Base-by-base conservation (phyloP, 163 green algal species). In the Botryococcus braunii region DNA sequence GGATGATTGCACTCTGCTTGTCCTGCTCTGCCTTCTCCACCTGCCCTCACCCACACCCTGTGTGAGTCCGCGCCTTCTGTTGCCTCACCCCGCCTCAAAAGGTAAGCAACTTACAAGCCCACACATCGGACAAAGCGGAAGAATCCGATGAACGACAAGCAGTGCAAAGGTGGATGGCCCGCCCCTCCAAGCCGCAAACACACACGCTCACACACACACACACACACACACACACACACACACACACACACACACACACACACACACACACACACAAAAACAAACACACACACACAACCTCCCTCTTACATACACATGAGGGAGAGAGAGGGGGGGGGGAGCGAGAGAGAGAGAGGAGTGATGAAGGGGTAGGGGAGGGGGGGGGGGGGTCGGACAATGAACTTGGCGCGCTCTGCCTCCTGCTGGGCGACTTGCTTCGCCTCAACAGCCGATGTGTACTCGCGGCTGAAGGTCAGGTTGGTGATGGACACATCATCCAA, bases 401-500 rank as follows among this genome's bases (percentile, higher is more conserved):
- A 99, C 79, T 95, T 93, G 52, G 91, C 90, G 2, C 92, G 83
- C 85, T 98, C 91, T 0, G 94, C 94, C 40, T 99, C 94, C 83
- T 99, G 93, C 82, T 97, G 88, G 34, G 93, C 91, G 35, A 99
- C 94, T 83, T 99, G 94, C 88, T 99, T 99, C 52, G 85, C 80
- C 79, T 99, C 94, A n/a, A 99, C 92, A 32, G 94, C 94, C 35
- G 79, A 82, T 27, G 91, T 96, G 85, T 97, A 98, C 85, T 98
- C 82, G 11, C 69, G 66, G 69, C 69, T 73, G 77, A 97, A 98
- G 23, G 89, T 96, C 3, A 97, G 81, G 65, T 98, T 86, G 1
- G 93, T 97, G 76, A 97, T 97, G 67, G 94, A 94, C 31, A 99
- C 90, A 77, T 99, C 95, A 55, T 98, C 95, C 38, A 99, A 74